These are phyloP conservation scores for Aspergillus sp. DNA, from an alignment of 2,329 filamentous ascomycete species.

Conservation along the genomic window DNA sequence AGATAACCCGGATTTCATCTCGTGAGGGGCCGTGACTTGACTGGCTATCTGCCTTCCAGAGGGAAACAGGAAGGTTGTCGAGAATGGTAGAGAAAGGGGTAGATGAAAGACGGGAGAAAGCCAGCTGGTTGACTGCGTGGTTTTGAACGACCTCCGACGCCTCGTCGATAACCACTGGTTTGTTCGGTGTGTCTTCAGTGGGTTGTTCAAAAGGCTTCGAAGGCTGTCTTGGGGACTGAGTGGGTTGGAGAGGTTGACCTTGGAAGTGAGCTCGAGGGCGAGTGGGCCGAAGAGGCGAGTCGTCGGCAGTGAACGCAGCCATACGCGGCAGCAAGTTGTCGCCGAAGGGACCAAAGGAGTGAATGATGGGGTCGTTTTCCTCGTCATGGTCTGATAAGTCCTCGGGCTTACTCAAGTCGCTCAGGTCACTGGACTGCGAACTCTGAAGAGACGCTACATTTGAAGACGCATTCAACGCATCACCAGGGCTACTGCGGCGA, in stretches of 20 bases:
- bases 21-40: slow-evolving; percentile 53
- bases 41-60: slow-evolving; percentile 51
- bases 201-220: slow-evolving; percentile 20
- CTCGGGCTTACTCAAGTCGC: slow-evolving; percentile 47
- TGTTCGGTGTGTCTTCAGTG: slow-evolving; percentile 15
- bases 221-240: slow-evolving; percentile 30
- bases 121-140: slow-evolving; percentile 92
- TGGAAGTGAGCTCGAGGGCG: slow-evolving; percentile 30
- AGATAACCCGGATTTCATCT: slow-evolving; percentile 66
- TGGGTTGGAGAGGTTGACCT: slow-evolving; percentile 35
- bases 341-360: slow-evolving; percentile 88
- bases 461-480: slow-evolving; percentile 30
- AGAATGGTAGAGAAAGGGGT: slow-evolving; percentile 88
- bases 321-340: slow-evolving; percentile 80
- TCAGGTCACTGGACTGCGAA: slow-evolving; percentile 34
- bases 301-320: slow-evolving; percentile 69
- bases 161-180: slow-evolving; percentile 25
- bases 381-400: slow-evolving; percentile 80
- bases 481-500: slow-evolving; percentile 33
- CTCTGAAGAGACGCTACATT: slow-evolving; percentile 28
- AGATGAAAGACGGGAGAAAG: slow-evolving; percentile 88
- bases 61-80: slow-evolving; percentile 72
- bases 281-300: slow-evolving; percentile 58
- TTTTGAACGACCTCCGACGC: slow-evolving; percentile 55
- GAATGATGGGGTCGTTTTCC: slow-evolving; percentile 90